Conservation (phyloP, 2,329 filamentous ascomycete genomes). For the Colletotrichum euphorbiae region DNA sequence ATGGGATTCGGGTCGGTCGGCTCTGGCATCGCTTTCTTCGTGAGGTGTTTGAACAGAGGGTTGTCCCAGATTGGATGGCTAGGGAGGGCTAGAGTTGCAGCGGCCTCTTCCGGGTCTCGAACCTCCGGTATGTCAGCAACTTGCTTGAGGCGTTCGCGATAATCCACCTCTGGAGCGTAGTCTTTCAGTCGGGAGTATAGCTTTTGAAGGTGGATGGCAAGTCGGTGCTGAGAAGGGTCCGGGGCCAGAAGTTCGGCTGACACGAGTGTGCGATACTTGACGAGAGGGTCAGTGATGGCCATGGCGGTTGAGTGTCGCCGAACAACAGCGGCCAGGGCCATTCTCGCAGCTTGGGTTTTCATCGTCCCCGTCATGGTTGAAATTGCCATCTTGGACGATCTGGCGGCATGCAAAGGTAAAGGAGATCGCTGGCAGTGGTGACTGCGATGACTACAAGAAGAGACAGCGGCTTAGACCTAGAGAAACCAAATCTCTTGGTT, state of each 20-base stretch:
- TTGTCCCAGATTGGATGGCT: conserved; percentile 69
- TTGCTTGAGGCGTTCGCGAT: conserved; percentile 72
- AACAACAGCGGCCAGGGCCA: conserved; percentile 10
- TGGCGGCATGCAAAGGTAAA: not conserved
- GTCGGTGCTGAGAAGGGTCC: conserved; percentile 77
- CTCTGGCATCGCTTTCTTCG: conserved; percentile 61
- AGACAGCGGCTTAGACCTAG: not conserved
- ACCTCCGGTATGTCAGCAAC: conserved; percentile 61
- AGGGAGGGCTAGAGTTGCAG: conserved; percentile 58
- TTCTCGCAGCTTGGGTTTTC: conserved; percentile 20
- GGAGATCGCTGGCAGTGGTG: not conserved
- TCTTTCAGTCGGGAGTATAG: conserved; percentile 81
- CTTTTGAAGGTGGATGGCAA: conserved; percentile 81
- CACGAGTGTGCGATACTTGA: conserved; percentile 79
- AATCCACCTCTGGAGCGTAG: conserved; percentile 79
- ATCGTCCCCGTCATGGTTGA: conserved; percentile 41
- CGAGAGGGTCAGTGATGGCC: conserved; percentile 77
- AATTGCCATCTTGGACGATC: not conserved
- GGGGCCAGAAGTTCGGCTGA: conserved; percentile 74
- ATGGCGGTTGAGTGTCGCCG: conserved; percentile 59
- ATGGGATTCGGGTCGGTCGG: conserved; percentile 63
- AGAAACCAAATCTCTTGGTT: not conserved
- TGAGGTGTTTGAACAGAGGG: conserved; percentile 69
- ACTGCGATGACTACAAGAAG: not conserved
- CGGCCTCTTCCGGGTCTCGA: conserved; percentile 46